These are phyloP conservation scores for Begonia fuchsioides DNA, from an alignment of 306 rosid genomes.

Conservation along the genomic window DNA sequence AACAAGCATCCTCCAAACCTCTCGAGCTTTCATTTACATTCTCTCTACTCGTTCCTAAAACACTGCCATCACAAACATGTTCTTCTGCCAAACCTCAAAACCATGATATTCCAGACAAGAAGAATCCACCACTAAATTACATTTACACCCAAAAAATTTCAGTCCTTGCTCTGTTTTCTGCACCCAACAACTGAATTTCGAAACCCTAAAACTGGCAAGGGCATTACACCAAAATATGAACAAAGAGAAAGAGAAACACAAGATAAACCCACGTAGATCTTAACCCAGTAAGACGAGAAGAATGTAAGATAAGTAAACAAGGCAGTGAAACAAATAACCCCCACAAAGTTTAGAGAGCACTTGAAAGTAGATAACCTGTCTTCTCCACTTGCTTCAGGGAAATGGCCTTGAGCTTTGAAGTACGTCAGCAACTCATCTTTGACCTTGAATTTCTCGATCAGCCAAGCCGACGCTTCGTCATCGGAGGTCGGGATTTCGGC, in stretches of 20 bases:
- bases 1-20: too few relatives aligned
- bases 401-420: slow-evolving; percentile 49
- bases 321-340: slow-evolving; percentile 38
- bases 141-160: too few relatives aligned
- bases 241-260: slow-evolving; percentile 69
- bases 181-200: slow-evolving; percentile 5
- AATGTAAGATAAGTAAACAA: slow-evolving; percentile 43
- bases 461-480: slow-evolving; percentile 46
- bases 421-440: slow-evolving; percentile 42
- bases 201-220: slow-evolving; percentile 31
- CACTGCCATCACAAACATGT: too few relatives aligned
- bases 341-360: slow-evolving; percentile 32
- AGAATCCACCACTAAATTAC: too few relatives aligned
- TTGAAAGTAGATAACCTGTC: slow-evolving; percentile 36
- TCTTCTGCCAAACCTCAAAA: too few relatives aligned
- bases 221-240: slow-evolving; percentile 35
- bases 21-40: too few relatives aligned
- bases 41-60: too few relatives aligned
- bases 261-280: slow-evolving; percentile 50
- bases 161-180: too few relatives aligned
- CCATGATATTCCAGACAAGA: too few relatives aligned
- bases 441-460: slow-evolving; percentile 37
- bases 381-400: slow-evolving; percentile 38
- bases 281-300: slow-evolving; percentile 56
- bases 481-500: slow-evolving; percentile 51